These are phyloP conservation scores for Crithidia thermophila DNA, from an alignment of 208 protist genomes.

Conservation along the genomic window DNA sequence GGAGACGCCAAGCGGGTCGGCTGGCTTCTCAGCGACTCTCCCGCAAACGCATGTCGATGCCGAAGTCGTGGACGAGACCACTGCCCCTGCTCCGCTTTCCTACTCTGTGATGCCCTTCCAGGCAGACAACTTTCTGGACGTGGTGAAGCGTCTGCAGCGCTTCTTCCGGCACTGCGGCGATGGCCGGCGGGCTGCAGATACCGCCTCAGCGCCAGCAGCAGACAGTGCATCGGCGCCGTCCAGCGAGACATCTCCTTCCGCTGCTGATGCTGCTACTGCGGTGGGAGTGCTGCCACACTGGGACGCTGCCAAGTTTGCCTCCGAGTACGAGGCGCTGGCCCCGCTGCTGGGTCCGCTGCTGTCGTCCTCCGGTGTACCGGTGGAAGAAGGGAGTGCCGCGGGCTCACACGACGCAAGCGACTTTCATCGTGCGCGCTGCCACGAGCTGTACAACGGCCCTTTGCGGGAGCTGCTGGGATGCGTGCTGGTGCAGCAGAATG, in stretches of 20 bases:
- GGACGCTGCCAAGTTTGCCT: conserved; percentile 21
- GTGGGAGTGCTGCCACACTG: not conserved
- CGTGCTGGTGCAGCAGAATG: conserved; percentile 80
- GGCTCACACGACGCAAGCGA: not conserved
- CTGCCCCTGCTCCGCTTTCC: conserved; percentile 39
- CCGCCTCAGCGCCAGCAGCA: not conserved
- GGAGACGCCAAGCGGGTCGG: conserved; percentile 47
- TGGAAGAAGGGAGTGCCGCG: conserved; percentile 4
- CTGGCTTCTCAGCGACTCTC: conserved; percentile 23
- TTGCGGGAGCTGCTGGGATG: conserved; percentile 76
- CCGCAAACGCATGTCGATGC: not conserved
- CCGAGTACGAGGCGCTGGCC: conserved; percentile 26
- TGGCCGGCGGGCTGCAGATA: not conserved
- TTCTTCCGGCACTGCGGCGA: conserved; percentile 76
- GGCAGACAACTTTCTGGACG: conserved; percentile 53
- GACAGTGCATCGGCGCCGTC: not conserved
- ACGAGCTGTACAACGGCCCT: conserved; percentile 46
- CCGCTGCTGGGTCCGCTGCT: conserved; percentile 27
- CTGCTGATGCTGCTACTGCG: not conserved
- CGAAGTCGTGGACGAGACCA: not conserved
- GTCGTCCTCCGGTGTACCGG: conserved; percentile 9
- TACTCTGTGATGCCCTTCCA: conserved; percentile 75
- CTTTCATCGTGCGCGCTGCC: conserved; percentile 15
- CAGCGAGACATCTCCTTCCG: too few species aligned
- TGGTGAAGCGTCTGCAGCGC: conserved; percentile 61